Base-by-base conservation (phyloP, 129 eudicot species). In the Centella asiatica region DNA sequence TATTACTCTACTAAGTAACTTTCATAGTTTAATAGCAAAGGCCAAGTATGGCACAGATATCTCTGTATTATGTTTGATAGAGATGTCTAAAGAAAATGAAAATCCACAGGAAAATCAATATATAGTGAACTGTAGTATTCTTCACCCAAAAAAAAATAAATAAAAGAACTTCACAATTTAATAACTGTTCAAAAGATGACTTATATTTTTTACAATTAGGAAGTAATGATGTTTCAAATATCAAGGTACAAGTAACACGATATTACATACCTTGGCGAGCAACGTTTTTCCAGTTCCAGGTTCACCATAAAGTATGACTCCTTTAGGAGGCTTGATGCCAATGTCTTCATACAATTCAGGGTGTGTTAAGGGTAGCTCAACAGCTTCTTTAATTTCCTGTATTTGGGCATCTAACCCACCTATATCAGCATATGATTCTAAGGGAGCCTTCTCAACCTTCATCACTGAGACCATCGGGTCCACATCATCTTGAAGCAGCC, bases 371-470 rank as follows among this genome's bases (percentile, higher is more conserved):
- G 75, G 75, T 23, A 70, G 75, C 51, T 70, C 75, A 39, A 70
- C 75, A 11, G 75, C 75, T 70, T 70, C 75, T 52, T 70, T 70
- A 27, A 70, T 70, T 62, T 70, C 75, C 54, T 70, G 75, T 51
- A 70, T 62, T 66, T 70, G 75, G 17, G 75, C 68, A 70, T 70
- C 75, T 42, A 70, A 44, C 25, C 75, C 75, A 52, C 75, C 69
- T 32, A 70, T 70, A 56, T 70, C 75, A 61, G 69, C 75, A 58
- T 58, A 58, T 4, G 63, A 58, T 58, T 58, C 63, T 34, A 58
- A 12, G 12, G 63, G 63, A 34, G 63, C 63, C 37, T 58, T 58
- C 63, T 58, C 63, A 22, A 58, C 63, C 63, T 58, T 34, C 63
- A 58, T 58, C 4, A 58, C 63, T 19, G 63, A 58, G 2, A 58